A percentile compares a stretch with the other conserved stretches of the same genome.
phyloP scores from a whole-genome alignment of 192 early-diverging fungal species.

The Helicostylum pulchrum region DNA sequence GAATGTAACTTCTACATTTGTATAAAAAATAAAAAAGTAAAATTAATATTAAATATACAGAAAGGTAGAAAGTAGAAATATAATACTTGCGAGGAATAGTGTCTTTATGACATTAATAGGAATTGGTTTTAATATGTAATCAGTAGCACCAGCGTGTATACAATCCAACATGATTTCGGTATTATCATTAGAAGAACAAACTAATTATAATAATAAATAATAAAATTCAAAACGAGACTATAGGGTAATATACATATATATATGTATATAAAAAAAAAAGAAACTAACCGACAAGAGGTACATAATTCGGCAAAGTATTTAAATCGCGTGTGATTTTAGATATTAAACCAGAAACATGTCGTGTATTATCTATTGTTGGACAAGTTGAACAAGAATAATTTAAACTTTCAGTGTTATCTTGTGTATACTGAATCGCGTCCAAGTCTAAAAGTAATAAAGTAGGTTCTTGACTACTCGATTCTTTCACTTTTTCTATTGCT shows the following conservation, averaged over 20 bases:
- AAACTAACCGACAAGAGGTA: conserved; percentile 21
- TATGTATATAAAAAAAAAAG: not conserved
- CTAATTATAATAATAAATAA: conserved; percentile 28
- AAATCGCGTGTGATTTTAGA: conserved; percentile 15
- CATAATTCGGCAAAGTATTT: conserved; percentile 14
- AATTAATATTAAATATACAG: not conserved
- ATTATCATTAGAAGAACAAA: conserved; percentile 34
- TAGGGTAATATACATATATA: not conserved
- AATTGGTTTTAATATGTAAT: conserved; percentile 51
- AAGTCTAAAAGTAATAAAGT: conserved; percentile 20
- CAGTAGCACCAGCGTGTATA: conserved; percentile 50
- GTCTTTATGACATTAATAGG: conserved; percentile 45
- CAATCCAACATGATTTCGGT: conserved; percentile 41
- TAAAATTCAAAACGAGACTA: not conserved
- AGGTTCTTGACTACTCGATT: not conserved
- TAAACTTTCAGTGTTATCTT: not conserved
- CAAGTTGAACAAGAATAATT: conserved; percentile 4
- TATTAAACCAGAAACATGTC: not conserved
- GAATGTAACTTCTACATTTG: not conserved
- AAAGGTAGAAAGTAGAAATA: conserved; percentile 7
- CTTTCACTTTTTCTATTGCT: conserved; percentile 17
- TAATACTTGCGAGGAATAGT: conserved; percentile 43
- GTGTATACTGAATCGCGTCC: conserved; percentile 1
- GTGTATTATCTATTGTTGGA: not conserved
- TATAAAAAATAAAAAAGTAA: not conserved